Percentiles rank a stretch among this genome's conserved stretches.
These are phyloP conservation scores for Gynostemma pentaphyllum DNA, from an alignment of 306 rosid species.

Conservation along the genomic window DNA sequence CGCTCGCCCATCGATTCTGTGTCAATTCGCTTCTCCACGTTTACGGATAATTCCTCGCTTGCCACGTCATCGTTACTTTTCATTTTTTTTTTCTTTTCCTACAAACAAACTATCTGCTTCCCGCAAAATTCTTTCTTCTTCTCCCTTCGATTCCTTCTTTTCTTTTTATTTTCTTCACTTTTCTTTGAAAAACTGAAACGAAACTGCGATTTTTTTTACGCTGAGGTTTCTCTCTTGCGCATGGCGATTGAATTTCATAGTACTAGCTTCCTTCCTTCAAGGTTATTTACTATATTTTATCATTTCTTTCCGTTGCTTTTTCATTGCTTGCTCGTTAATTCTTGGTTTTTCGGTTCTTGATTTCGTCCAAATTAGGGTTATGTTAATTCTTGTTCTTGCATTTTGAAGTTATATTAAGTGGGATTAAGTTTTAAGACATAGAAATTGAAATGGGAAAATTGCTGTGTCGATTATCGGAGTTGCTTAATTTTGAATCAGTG, in stretches of 20 bases:
- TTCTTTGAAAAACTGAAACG: background rate
- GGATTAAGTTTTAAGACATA: background rate
- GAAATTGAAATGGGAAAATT: background rate
- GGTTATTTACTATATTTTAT: slow-evolving; percentile 37
- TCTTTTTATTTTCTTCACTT: slow-evolving; percentile 5
- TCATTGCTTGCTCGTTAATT: background rate
- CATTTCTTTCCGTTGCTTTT: background rate
- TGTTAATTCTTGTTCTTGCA: too few species aligned
- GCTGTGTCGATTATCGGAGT: background rate
- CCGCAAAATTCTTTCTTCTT: background rate
- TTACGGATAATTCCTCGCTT: slow-evolving; percentile 18
- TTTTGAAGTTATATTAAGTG: too few species aligned
- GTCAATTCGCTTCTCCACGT: slow-evolving; percentile 37
- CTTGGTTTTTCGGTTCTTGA: background rate
- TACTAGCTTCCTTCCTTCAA: slow-evolving; percentile 36
- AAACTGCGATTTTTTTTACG: slow-evolving; percentile 4
- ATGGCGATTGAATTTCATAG: slow-evolving; percentile 58
- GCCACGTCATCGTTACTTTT: slow-evolving; percentile 23
- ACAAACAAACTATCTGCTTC: background rate
- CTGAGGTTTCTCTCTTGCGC: slow-evolving; percentile 1
- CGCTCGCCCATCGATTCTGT: slow-evolving; percentile 10
- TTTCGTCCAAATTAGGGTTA: slow-evolving; percentile 1
- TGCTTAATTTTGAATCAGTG: background rate
- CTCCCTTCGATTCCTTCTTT: background rate
- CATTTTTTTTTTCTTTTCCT: too few species aligned